Evolutionary conservation across 176 grass and related monocot genomes (phyloP), one percentile per base, ranked within the genome.

Genomic region (Carex parvula): DNA sequence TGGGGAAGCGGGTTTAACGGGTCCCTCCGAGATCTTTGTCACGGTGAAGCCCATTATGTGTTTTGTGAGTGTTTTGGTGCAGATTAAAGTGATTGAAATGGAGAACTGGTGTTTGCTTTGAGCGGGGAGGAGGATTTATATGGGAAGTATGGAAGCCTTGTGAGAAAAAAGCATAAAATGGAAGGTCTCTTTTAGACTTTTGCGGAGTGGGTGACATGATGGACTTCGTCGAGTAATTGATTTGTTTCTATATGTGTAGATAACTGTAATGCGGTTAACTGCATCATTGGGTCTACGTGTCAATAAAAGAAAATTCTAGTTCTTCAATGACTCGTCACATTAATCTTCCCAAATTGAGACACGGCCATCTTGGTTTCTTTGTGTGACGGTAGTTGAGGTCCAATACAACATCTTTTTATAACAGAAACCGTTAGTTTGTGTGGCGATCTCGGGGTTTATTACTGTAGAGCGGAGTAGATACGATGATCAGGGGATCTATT

Each of bases 11-110:
- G 96, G 96, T 16, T 85, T 88, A 35, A 98, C 89, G 4, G 91
- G 83, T 1, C 88, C 93, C 70, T 93, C 96, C n/a, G 92, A 93
- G 15, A 89, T 83, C 96, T 93, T 95, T 35, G 93, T 93, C 72
- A 98, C 93, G 20, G 89, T 46, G 89, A 98, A 94, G 39, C 42
- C 46, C 87, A 84, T 77, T 37, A 8, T 61, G 60, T 50, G 15
- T 2, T 83, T 81, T 24, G 29, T 22, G 70, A 73, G n/a, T 12
- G 42, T 41, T 20, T 80, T 39, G 21, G 2, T 79, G 24, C 24
- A 59, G 21, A 33, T 58, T 12, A 9, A 17, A 56, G 73, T 53
- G 73, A 77, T 24, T 2, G 75, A 35, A 56, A 79, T 52, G 30
- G 53, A 76, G n/a, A 76, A 32, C 18, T 16, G 75, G 50, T 17